A percentile compares a stretch with the other conserved stretches of the same genome.
Evolutionary conservation across 164 flowering plant genomes (phyloP).

Genomic region (Nymphaea thermarum): DNA sequence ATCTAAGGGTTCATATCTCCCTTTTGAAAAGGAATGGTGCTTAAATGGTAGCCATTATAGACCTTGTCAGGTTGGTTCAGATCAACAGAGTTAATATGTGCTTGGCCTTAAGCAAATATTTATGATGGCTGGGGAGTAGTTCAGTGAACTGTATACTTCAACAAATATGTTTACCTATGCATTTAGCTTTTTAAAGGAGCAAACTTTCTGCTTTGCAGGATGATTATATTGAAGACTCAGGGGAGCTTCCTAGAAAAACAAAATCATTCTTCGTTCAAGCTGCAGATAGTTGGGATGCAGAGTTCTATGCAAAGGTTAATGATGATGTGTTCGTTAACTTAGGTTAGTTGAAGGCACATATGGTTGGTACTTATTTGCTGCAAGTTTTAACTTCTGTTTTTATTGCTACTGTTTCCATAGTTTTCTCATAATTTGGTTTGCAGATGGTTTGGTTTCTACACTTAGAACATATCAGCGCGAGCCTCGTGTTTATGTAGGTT

Average conservation of each 20-base stretch:
- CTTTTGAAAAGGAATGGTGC: too few species aligned
- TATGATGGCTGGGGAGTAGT: too few species aligned
- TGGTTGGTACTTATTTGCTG: background rate
- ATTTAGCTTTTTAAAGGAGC: background rate
- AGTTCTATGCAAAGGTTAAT: conserved; percentile 86
- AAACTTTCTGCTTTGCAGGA: conserved; percentile 30
- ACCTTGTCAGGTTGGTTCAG: too few species aligned
- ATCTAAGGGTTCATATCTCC: too few species aligned
- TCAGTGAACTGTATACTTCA: too few species aligned
- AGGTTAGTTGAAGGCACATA: conserved; percentile 35
- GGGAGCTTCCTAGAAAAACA: conserved; percentile 57
- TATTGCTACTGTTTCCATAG: background rate
- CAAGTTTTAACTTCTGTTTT: background rate
- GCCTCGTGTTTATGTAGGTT: conserved; percentile 83
- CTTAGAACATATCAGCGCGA: conserved; percentile 64
- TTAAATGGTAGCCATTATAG: too few species aligned
- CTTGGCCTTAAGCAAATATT: too few species aligned
- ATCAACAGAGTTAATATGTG: too few species aligned
- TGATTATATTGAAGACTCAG: conserved; percentile 61
- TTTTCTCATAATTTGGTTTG: conserved; percentile 2
- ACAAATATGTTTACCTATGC: too few species aligned
- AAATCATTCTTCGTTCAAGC: conserved; percentile 64
- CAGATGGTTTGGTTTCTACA: conserved; percentile 70
- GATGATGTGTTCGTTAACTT: conserved; percentile 82
- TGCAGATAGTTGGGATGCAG: conserved; percentile 84